Percentiles rank a stretch among this genome's conserved stretches.
These are phyloP conservation scores for Zygoascus meyerae DNA, from an alignment of 1,139 yeast genomes.

Conservation along the genomic window DNA sequence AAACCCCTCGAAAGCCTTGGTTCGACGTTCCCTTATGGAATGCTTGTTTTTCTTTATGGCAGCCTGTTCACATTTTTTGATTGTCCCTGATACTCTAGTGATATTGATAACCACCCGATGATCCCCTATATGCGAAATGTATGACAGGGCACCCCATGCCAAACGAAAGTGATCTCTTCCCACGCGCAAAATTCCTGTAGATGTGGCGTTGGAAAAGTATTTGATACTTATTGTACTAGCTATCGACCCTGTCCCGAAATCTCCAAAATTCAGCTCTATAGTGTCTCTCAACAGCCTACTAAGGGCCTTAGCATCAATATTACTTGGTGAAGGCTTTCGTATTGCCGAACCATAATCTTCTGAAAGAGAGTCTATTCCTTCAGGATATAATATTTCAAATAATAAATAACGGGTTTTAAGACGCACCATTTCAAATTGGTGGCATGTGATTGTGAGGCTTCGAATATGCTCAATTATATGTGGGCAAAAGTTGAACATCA, in stretches of 20 bases:
- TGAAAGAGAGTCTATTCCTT: not conserved
- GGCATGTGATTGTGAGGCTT: not conserved
- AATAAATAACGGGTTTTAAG: slow-evolving; percentile 77
- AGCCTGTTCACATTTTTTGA: slow-evolving; percentile 71
- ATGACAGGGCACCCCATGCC: slow-evolving; percentile 64
- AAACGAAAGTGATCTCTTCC: slow-evolving; percentile 57
- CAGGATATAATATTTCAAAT: slow-evolving; percentile 70
- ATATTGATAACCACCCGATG: slow-evolving; percentile 51
- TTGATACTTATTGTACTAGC: slow-evolving; percentile 55
- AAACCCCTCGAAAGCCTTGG: slow-evolving; percentile 1
- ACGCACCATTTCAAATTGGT: slow-evolving; percentile 58
- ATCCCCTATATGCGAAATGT: slow-evolving; percentile 53
- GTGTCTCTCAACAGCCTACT: slow-evolving; percentile 46
- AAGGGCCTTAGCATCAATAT: slow-evolving; percentile 24
- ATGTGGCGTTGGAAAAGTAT: slow-evolving; percentile 75
- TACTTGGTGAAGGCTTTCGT: slow-evolving; percentile 1
- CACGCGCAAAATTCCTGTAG: slow-evolving; percentile 80
- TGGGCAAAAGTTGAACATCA: no score
- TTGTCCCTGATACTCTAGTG: slow-evolving; percentile 78
- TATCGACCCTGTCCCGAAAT: slow-evolving; percentile 65
- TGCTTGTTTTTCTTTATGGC: slow-evolving; percentile 38
- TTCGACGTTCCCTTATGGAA: slow-evolving; percentile 15
- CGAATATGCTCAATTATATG: no score
- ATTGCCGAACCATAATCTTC: slow-evolving; percentile 2
- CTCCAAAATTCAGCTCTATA: slow-evolving; percentile 66